Percentiles rank a stretch among this genome's conserved stretches.
Conservation (phyloP, 1,284 basidiomycete species). For the Malassezia arunalokei region DNA sequence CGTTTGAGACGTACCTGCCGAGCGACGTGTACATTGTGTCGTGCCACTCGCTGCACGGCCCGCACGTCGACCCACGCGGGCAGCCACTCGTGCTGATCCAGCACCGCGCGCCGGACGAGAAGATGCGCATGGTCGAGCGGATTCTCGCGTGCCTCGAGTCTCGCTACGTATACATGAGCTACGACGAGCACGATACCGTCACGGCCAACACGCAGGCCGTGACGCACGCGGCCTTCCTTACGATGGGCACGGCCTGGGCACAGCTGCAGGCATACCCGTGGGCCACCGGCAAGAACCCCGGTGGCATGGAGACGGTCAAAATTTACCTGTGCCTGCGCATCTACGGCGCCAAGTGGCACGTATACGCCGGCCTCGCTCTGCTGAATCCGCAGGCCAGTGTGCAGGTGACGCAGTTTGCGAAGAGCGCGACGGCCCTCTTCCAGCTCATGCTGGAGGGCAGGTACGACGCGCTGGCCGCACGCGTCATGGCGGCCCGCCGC, state of each 20-base stretch:
- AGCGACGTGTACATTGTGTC: constrained; percentile 77
- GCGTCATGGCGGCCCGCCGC: constrained; percentile 65
- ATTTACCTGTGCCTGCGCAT: constrained; percentile 84
- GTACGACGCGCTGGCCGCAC: constrained; percentile 51
- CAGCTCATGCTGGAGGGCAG: constrained; percentile 86
- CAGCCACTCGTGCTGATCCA: constrained; percentile 87
- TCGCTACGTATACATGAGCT: constrained; percentile 76
- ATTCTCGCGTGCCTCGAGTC: constrained; percentile 70
- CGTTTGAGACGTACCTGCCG: constrained; percentile 82
- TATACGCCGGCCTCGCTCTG: constrained; percentile 93
- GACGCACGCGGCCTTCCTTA: constrained; percentile 92
- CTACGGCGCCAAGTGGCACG: constrained; percentile 95
- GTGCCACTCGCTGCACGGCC: constrained; percentile 87
- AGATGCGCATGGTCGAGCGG: constrained; percentile 66
- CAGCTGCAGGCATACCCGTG: constrained; percentile 71
- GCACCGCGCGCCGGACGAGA: constrained; percentile 65
- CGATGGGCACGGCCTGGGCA: constrained; percentile 97
- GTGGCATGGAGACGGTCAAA: constrained; percentile 97
- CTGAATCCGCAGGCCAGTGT: constrained; percentile 80
- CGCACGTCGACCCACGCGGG: constrained; percentile 74
- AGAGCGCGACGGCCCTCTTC: constrained; percentile 74
- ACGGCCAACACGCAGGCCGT: constrained; percentile 98
- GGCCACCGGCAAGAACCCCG: constrained; percentile 82
- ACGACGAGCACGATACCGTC: constrained; percentile 88
- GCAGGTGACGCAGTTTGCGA: constrained; percentile 77